Conservation (phyloP, 1,139 yeast genomes). For the Lodderomyces beijingensis region DNA sequence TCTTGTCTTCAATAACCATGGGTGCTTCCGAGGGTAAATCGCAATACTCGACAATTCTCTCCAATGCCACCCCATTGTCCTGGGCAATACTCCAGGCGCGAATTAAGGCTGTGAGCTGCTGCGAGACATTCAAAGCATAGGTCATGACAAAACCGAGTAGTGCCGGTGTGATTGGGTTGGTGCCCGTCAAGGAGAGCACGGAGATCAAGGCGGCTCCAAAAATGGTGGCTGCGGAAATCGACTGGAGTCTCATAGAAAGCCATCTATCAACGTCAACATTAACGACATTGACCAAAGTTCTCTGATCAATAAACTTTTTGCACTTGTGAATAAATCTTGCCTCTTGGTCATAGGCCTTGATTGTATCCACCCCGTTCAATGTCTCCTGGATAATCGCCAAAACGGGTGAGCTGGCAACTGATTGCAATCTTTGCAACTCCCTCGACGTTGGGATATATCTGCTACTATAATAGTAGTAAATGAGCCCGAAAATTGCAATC, state of each 20-base stretch:
- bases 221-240: constrained; percentile 44
- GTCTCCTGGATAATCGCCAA: constrained; percentile 70
- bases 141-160: constrained; percentile 70
- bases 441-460: constrained; percentile 30
- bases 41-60: constrained; percentile 71
- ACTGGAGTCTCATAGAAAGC: constrained; percentile 63
- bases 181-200: constrained; percentile 17
- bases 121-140: constrained; percentile 49
- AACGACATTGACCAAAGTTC: constrained; percentile 30
- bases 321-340: constrained; percentile 35
- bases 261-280: constrained; percentile 68
- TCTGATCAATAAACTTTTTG: constrained; percentile 32
- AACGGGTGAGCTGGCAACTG: constrained; percentile 31
- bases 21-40: constrained; percentile 37
- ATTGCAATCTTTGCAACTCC: constrained; percentile 40
- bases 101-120: constrained; percentile 42
- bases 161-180: constrained; percentile 46
- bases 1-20: constrained; percentile 44
- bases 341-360: constrained; percentile 55
- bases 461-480: constrained; percentile 53
- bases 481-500: constrained; percentile 35
- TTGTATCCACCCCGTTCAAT: constrained; percentile 65
- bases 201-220: constrained; percentile 54
- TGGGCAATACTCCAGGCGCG: constrained; percentile 65
- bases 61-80: constrained; percentile 80